Evolutionary conservation across 352 stramenopile genomes (phyloP).

Genomic region (Pythium insidiosum): DNA sequence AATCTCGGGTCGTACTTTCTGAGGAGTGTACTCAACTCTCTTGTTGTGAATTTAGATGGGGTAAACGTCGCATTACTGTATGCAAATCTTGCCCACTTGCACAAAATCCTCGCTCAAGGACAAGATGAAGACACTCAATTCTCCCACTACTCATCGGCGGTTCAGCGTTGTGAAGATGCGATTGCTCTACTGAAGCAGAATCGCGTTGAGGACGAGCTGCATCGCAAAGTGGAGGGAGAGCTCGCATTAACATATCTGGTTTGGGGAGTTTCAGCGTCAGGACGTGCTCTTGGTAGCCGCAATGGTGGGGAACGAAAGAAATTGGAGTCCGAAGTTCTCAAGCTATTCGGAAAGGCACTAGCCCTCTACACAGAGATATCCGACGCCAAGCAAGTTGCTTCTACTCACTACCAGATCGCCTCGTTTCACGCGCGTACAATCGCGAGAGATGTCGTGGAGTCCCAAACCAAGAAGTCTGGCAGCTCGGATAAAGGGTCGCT

Average conservation of each 20-base stretch:
- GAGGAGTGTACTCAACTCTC: background rate
- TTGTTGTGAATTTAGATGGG: constrained; percentile 29
- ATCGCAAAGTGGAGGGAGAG: constrained; percentile 72
- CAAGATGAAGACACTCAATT: constrained; percentile 26
- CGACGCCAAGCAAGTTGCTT: constrained; percentile 62
- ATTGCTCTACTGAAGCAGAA: constrained; percentile 61
- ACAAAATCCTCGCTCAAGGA: constrained; percentile 77
- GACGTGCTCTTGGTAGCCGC: constrained; percentile 33
- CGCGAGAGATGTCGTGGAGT: constrained; percentile 16
- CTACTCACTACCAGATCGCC: constrained; percentile 83
- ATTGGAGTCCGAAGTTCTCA: constrained; percentile 36
- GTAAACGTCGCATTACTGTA: constrained; percentile 75
- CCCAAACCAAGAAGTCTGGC: constrained; percentile 12
- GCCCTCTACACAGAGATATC: constrained; percentile 65
- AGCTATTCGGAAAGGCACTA: constrained; percentile 66
- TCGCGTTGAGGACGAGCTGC: constrained; percentile 48
- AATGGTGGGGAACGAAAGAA: constrained; percentile 13
- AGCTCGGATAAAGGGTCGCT: constrained; percentile 6
- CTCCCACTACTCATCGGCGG: constrained; percentile 45
- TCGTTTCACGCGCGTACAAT: constrained; percentile 69
- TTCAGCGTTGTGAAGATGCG: constrained; percentile 57
- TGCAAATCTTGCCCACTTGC: constrained; percentile 73
- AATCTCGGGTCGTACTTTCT: too few species aligned
- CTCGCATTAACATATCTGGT: constrained; percentile 75
- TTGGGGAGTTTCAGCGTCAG: constrained; percentile 76